Conservation (phyloP, 306 rosid species). For the Hylodesmum podocarpum region DNA sequence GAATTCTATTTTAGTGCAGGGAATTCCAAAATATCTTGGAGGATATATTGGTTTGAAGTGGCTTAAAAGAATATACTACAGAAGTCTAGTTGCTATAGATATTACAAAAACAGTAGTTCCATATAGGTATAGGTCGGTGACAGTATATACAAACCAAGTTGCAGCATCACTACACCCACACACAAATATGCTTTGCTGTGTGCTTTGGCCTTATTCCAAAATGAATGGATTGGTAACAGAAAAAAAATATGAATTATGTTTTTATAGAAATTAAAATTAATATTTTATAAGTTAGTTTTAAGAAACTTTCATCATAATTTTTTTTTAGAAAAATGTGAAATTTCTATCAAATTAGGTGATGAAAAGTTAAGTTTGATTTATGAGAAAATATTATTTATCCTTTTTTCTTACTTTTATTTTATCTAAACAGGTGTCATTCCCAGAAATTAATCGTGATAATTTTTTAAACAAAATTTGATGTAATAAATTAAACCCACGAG, state of each 20-base stretch:
- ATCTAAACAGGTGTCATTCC: no score
- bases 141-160: conserved; percentile 48
- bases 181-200: conserved; percentile 32
- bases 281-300: no score
- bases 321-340: no score
- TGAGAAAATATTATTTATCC: no score
- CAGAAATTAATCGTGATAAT: conserved; percentile 13
- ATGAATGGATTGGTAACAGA: no score
- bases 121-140: conserved; percentile 55
- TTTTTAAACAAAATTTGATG: conserved; percentile 12
- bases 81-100: conserved; percentile 45
- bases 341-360: no score
- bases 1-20: neutral
- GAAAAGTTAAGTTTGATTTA: no score
- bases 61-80: conserved; percentile 33
- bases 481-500: neutral
- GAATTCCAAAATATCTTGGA: neutral
- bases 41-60: conserved; percentile 15
- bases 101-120: conserved; percentile 25
- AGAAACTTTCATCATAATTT: no score
- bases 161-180: conserved; percentile 52
- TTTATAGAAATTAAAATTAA: no score
- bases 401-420: no score
- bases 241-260: no score
- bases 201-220: conserved; percentile 25